Conservation (phyloP, 768 basidiomycete genomes). For the Leccinum broughii region DNA sequence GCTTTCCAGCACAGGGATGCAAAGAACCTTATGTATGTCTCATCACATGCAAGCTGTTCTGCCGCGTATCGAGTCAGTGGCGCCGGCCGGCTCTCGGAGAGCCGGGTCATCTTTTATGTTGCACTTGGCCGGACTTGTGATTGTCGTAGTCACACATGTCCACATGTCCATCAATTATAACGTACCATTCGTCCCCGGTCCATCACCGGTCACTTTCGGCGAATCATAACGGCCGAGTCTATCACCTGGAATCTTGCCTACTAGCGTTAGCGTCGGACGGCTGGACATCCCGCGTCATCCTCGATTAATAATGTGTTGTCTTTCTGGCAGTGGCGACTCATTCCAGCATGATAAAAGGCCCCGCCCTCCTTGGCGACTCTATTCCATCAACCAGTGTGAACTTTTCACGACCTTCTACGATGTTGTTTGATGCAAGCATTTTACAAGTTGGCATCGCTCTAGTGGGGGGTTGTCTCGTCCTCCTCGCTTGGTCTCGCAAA, state of each 20-base stretch:
- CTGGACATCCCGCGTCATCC: not conserved
- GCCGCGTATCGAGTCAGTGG: not conserved
- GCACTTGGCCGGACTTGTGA: not conserved
- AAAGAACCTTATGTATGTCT: too few species aligned
- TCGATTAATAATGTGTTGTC: not conserved
- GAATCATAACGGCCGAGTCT: not conserved
- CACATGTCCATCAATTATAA: not conserved
- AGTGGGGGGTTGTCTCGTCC: not conserved
- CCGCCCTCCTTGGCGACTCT: not conserved
- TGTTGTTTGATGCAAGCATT: not conserved
- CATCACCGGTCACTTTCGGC: not conserved
- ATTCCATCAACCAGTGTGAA: not conserved
- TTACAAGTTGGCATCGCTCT: not conserved
- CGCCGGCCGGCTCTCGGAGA: not conserved
- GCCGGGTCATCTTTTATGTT: not conserved
- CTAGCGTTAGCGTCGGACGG: not conserved
- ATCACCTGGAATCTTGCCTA: not conserved
- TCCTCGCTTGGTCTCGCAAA: conserved; percentile 3
- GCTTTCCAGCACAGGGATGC: too few species aligned
- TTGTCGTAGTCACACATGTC: not conserved
- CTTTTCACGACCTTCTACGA: not conserved
- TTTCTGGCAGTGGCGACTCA: not conserved
- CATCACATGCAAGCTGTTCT: too few species aligned
- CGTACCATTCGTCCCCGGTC: not conserved
- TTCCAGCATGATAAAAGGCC: not conserved